phyloP scores from a whole-genome alignment of 176 grass and related monocot species.

The Rhynchospora pubera region DNA sequence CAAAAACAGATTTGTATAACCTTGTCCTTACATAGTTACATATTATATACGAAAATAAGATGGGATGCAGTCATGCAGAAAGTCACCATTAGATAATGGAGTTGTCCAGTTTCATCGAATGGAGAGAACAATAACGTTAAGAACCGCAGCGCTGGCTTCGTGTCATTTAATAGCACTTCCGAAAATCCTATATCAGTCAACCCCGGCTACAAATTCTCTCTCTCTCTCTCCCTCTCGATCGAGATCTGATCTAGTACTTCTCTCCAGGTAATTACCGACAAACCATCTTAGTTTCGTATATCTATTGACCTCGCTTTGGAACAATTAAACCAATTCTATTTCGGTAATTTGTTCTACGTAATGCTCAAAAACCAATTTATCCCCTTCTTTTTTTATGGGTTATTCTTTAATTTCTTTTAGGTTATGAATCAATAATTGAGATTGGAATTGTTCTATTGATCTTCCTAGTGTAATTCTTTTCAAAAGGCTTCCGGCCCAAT shows the following conservation, averaged over 20 bases:
- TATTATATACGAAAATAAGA: no score
- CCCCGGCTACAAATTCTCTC: not conserved
- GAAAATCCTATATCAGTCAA: slow-evolving; percentile 1
- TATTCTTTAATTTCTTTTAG: not conserved
- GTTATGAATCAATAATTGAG: not conserved
- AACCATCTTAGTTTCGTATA: not conserved
- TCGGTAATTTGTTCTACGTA: not conserved
- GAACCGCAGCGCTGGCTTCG: not conserved
- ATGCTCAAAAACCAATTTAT: not conserved
- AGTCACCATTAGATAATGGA: not conserved
- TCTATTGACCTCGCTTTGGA: not conserved
- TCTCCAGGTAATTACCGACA: not conserved
- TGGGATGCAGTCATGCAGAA: no score
- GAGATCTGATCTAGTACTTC: slow-evolving; percentile 5
- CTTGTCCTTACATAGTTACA: not conserved
- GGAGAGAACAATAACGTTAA: not conserved
- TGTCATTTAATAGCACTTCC: not conserved
- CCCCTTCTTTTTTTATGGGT: not conserved
- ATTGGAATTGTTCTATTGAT: not conserved
- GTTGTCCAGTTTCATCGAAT: not conserved
- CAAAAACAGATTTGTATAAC: not conserved
- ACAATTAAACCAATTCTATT: not conserved
- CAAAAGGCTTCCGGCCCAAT: not conserved
- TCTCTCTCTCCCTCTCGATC: not conserved
- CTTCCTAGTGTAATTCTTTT: not conserved